These are phyloP conservation scores for Pseudogymnoascus sp. DNA, from an alignment of 2,329 filamentous ascomycete genomes.

Conservation along the genomic window DNA sequence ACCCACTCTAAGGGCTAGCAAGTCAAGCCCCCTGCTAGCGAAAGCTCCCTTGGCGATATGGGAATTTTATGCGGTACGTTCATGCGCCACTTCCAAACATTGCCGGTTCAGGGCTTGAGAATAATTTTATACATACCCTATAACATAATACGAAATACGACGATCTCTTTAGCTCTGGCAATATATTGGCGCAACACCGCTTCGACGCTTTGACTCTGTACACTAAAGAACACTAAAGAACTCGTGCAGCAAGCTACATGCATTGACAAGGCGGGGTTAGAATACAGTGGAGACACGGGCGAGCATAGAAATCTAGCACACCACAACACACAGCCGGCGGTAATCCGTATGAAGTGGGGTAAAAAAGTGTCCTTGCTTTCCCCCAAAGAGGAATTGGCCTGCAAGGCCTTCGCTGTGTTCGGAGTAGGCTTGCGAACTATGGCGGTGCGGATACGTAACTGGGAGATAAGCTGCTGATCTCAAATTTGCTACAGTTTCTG, in stretches of 20 bases:
- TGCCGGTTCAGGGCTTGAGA: background rate
- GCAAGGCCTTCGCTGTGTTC: background rate
- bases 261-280: background rate
- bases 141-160: background rate
- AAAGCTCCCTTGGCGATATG: background rate
- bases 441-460: background rate
- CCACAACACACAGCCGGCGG: background rate
- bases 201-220: background rate
- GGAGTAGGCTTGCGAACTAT: background rate
- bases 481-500: background rate
- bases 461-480: background rate
- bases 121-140: background rate
- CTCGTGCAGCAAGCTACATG: background rate
- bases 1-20: background rate
- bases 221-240: background rate
- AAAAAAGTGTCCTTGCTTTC: background rate
- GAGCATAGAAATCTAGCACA: background rate
- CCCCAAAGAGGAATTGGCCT: background rate
- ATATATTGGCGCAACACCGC: background rate
- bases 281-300: background rate
- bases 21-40: background rate
- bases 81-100: background rate
- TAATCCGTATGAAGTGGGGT: background rate
- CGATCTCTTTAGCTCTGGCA: background rate
- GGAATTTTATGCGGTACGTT: background rate